Evolutionary conservation across 108 stramenopile genomes (phyloP).

Genomic region (Pseudonitzschia delicatissima): DNA sequence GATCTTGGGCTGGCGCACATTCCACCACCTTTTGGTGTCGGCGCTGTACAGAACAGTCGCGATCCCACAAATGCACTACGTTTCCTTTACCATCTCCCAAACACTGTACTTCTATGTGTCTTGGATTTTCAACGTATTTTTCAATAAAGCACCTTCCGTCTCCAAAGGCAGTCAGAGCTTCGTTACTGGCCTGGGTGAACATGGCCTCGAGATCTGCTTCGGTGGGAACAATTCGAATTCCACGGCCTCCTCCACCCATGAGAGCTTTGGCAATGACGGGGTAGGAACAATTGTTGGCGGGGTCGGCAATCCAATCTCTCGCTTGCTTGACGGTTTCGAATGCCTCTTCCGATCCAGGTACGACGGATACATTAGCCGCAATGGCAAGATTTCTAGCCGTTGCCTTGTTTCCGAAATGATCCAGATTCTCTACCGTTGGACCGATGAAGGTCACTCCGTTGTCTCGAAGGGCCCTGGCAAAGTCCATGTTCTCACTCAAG

Average conservation of each 20-base stretch:
- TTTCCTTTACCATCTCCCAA: slow-evolving; percentile 93
- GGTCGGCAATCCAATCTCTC: slow-evolving; percentile 67
- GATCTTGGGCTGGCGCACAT: slow-evolving; percentile 84
- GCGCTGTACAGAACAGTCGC: slow-evolving; percentile 97
- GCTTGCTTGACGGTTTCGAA: slow-evolving; percentile 83
- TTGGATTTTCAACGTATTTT: slow-evolving; percentile 87
- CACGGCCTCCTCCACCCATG: slow-evolving; percentile 95
- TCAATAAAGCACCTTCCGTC: slow-evolving; percentile 94
- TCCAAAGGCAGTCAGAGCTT: slow-evolving; percentile 91
- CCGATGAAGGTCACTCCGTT: slow-evolving; percentile 91
- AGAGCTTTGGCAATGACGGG: slow-evolving; percentile 97
- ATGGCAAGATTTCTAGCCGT: slow-evolving; percentile 87
- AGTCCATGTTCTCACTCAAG: slow-evolving; percentile 75
- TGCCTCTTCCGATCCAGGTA: slow-evolving; percentile 86
- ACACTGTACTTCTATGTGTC: slow-evolving; percentile 97
- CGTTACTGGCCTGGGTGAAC: slow-evolving; percentile 75
- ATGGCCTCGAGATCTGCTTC: slow-evolving; percentile 61
- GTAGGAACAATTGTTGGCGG: slow-evolving; percentile 71
- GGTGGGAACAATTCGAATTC: slow-evolving; percentile 90
- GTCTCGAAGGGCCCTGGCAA: slow-evolving; percentile 66
- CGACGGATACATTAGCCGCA: slow-evolving; percentile 81
- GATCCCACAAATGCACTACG: slow-evolving; percentile 91
- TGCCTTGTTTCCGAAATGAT: slow-evolving; percentile 90
- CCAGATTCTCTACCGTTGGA: slow-evolving; percentile 87
- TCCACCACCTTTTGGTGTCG: slow-evolving; percentile 98